Percentiles rank a stretch among this genome's conserved stretches.
Conservation (phyloP, 805 yeast genomes). For the Ogataea trehaloabstinens region DNA sequence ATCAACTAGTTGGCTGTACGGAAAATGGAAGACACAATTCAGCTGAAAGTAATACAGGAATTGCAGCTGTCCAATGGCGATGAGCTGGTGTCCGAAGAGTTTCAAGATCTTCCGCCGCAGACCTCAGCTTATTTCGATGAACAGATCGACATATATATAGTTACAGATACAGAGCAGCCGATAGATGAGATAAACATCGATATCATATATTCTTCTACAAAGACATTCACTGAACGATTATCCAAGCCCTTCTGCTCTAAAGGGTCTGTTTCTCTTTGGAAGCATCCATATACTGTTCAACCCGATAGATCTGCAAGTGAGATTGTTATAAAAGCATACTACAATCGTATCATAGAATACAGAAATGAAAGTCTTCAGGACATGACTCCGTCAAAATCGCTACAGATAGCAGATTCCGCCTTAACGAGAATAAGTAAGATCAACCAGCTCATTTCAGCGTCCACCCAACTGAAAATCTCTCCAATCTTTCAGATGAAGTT, state of each 20-base stretch:
- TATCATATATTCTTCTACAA: constrained; percentile 11
- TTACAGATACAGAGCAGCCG: constrained; percentile 4
- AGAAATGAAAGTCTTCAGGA: constrained; percentile 10
- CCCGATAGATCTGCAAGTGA: constrained; percentile 21
- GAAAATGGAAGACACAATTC: too few relatives aligned
- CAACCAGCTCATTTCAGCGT: constrained; percentile 7
- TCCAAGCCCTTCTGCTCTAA: constrained; percentile 5
- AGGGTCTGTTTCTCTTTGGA: constrained; percentile 15
- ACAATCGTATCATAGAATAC: constrained; percentile 9
- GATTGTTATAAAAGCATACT: constrained; percentile 17
- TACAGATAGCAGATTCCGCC: constrained; percentile 14
- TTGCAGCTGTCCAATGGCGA: not conserved
- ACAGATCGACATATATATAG: constrained; percentile 8
- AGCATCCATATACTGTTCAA: constrained; percentile 9
- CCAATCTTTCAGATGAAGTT: constrained; percentile 30
- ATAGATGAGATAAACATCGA: constrained; percentile 9
- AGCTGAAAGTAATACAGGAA: not conserved
- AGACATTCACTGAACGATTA: constrained; percentile 1
- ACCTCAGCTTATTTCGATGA: constrained; percentile 19
- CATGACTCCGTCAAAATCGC: constrained; percentile 6
- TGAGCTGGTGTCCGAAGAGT: constrained; percentile 1
- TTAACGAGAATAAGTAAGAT: constrained; percentile 7
- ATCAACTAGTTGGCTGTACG: too few relatives aligned
- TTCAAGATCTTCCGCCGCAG: constrained; percentile 1
- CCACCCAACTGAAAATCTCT: constrained; percentile 15